These are phyloP conservation scores for Camillea tinctor DNA, from an alignment of 2,329 filamentous ascomycete genomes.

Conservation along the genomic window DNA sequence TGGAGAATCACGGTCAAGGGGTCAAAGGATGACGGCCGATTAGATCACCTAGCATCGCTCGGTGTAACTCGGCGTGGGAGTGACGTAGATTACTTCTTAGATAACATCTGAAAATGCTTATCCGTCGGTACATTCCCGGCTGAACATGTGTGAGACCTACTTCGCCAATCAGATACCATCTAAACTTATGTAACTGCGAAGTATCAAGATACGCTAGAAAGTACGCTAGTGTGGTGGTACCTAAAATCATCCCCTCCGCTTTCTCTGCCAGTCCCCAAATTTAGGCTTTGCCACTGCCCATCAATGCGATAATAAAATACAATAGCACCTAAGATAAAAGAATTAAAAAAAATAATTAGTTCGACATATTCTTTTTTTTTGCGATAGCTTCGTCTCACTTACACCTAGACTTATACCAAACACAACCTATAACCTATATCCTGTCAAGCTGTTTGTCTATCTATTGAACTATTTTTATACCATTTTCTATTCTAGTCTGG, in stretches of 20 bases:
- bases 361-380: background rate
- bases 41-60: too few relatives aligned
- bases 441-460: too few relatives aligned
- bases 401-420: background rate
- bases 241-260: background rate
- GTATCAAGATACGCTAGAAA: too few relatives aligned
- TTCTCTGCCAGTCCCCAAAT: background rate
- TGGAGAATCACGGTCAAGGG: too few relatives aligned
- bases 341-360: background rate
- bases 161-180: too few relatives aligned
- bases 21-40: too few relatives aligned
- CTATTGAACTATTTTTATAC: too few relatives aligned
- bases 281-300: background rate
- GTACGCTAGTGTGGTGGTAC: too few relatives aligned
- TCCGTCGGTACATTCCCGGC: background rate
- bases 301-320: background rate
- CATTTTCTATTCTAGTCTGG: too few relatives aligned
- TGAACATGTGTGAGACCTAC: background rate
- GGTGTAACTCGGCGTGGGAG: constrained; percentile 1
- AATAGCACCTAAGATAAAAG: too few relatives aligned
- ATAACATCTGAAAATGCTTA: background rate
- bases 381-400: background rate
- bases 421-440: background rate
- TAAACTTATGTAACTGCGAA: too few relatives aligned
- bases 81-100: constrained; percentile 15